phyloP scores from a whole-genome alignment of 129 eudicot species.

The Ambrosia artemisiifolia region DNA sequence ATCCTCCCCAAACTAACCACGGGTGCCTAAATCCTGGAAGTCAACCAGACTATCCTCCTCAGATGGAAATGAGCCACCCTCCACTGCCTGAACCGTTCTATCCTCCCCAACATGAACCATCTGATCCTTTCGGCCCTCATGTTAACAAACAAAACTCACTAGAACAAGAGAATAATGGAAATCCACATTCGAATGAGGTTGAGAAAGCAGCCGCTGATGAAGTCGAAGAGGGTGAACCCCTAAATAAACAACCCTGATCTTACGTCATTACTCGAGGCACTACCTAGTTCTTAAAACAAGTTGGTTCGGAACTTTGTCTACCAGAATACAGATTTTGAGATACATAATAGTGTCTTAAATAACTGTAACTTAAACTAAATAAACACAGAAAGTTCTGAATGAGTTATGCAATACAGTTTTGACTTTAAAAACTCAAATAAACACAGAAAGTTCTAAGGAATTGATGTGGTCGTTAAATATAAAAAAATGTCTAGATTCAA shows the following conservation, averaged over 20 bases:
- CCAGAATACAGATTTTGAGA: conserved; percentile 17
- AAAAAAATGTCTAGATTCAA: neutral
- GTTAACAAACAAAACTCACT: neutral
- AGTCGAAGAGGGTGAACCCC: neutral
- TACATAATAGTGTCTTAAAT: conserved; percentile 1
- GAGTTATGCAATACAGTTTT: too few relatives aligned
- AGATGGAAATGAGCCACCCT: conserved; percentile 14
- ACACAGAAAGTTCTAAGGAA: too few relatives aligned
- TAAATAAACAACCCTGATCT: neutral
- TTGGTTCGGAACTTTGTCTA: neutral
- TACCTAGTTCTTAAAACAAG: neutral
- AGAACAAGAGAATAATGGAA: neutral
- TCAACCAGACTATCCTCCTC: neutral
- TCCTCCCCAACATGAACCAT: conserved; percentile 11
- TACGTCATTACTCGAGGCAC: neutral
- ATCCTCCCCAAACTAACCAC: neutral
- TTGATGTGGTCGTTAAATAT: too few relatives aligned
- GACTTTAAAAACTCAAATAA: too few relatives aligned
- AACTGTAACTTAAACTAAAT: conserved; percentile 17
- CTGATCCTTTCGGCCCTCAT: neutral
- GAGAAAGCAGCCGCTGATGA: neutral
- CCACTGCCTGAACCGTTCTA: conserved; percentile 18
- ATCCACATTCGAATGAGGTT: neutral
- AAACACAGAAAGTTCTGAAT: conserved; percentile 10
- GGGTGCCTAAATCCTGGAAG: neutral